phyloP scores from a whole-genome alignment of 495 filamentous ascomycete species.

The Penicillium daleae region DNA sequence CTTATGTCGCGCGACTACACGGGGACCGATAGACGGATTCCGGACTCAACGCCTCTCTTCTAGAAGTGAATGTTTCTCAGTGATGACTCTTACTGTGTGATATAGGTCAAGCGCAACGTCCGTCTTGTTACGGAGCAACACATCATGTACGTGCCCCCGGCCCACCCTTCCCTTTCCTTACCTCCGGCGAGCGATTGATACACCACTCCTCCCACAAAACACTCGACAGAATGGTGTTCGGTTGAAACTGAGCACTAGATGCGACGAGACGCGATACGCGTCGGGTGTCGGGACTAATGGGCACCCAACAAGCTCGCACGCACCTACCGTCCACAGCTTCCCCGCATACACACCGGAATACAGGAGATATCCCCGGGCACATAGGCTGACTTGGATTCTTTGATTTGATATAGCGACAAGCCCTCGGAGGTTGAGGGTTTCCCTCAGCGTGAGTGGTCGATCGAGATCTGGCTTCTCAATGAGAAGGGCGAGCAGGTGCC shows the following conservation, averaged over 20 bases:
- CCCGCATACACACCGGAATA: conserved; percentile 13
- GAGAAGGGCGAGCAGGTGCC: conserved; percentile 68
- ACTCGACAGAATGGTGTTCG: conserved; percentile 3
- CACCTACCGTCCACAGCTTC: conserved; percentile 2
- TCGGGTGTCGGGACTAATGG: neutral
- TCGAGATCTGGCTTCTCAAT: conserved; percentile 63
- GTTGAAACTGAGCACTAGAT: neutral
- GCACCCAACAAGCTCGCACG: neutral
- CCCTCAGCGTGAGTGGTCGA: conserved; percentile 78
- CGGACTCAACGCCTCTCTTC: neutral
- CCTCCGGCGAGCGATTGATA: conserved; percentile 15
- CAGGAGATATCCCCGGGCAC: neutral
- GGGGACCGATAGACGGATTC: neutral
- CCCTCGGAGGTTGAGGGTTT: conserved; percentile 81
- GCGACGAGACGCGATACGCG: neutral
- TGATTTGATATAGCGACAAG: conserved; percentile 52
- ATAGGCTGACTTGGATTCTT: conserved; percentile 16
- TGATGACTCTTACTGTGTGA: conserved; percentile 7
- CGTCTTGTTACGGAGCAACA: conserved; percentile 92
- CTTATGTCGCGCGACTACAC: neutral
- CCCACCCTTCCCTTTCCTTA: conserved; percentile 14
- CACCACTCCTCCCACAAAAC: neutral
- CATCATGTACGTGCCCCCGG: conserved; percentile 69
- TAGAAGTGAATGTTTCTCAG: neutral
- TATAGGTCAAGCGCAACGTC: conserved; percentile 80